Conservation (phyloP, 345 rosid genomes). For the Eucalyptus marginata region DNA sequence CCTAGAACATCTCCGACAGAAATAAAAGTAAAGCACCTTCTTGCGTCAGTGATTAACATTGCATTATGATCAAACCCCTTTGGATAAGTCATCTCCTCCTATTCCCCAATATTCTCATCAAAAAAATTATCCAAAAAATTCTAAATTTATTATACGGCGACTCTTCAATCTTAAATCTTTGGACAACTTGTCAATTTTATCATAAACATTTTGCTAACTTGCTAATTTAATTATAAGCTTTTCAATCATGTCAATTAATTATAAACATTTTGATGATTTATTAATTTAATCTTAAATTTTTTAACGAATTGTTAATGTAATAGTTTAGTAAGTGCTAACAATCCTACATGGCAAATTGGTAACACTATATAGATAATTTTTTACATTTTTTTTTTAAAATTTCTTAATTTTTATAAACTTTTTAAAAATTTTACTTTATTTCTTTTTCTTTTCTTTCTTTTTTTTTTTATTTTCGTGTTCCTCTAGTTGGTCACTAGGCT, state of each 20-base stretch:
- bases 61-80: background rate
- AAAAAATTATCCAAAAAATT: too few relatives aligned
- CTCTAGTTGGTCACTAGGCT: too few relatives aligned
- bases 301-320: fast-evolving
- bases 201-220: too few relatives aligned
- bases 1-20: background rate
- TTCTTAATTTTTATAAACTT: fast-evolving
- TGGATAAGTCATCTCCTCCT: too few relatives aligned
- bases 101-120: too few relatives aligned
- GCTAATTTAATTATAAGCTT: too few relatives aligned
- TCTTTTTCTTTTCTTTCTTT: too few relatives aligned
- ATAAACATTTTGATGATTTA: too few relatives aligned
- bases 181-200: fast-evolving
- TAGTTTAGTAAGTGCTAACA: fast-evolving
- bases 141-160: fast-evolving
- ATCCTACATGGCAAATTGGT: fast-evolving
- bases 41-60: background rate
- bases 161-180: too few relatives aligned
- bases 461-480: too few relatives aligned
- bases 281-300: too few relatives aligned
- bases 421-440: fast-evolving
- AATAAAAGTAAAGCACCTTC: background rate
- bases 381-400: fast-evolving
- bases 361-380: fast-evolving
- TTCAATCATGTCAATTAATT: fast-evolving